These are phyloP conservation scores for Mycena vulgaris DNA, from an alignment of 768 basidiomycete species.

Conservation along the genomic window DNA sequence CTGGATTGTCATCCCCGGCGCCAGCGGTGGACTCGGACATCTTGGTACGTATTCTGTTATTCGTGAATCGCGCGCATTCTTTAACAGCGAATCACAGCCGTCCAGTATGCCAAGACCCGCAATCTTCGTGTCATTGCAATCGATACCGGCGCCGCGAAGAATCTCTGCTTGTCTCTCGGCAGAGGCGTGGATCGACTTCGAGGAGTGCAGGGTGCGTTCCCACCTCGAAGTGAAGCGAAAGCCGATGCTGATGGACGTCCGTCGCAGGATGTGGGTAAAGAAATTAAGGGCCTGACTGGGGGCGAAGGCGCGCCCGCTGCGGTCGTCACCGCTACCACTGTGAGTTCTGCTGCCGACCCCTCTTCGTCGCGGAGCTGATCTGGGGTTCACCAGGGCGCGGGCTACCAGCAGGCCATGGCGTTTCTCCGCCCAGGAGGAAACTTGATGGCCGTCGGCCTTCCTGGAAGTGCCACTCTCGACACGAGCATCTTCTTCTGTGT, in stretches of 20 bases:
- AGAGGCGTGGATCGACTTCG: slow-evolving; percentile 88
- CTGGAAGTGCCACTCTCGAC: slow-evolving; percentile 69
- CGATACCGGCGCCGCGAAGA: slow-evolving; percentile 83
- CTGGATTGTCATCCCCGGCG: slow-evolving; percentile 83
- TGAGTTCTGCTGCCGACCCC: too few species aligned
- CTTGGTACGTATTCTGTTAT: slow-evolving; percentile 47
- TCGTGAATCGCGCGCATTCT: too few species aligned
- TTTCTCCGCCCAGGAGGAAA: slow-evolving; percentile 82
- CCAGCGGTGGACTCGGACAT: slow-evolving; percentile 88
- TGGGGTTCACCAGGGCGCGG: too few species aligned
- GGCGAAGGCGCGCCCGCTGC: slow-evolving; percentile 83
- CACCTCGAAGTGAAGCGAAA: too few species aligned
- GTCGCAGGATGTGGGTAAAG: slow-evolving; percentile 65
- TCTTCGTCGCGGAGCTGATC: too few species aligned
- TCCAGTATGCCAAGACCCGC: slow-evolving; percentile 85
- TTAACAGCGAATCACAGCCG: slow-evolving; percentile 54
- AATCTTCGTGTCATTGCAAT: slow-evolving; percentile 87
- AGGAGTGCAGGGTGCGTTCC: slow-evolving; percentile 59
- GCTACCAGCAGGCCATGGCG: slow-evolving; percentile 72
- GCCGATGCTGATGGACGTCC: too few species aligned
- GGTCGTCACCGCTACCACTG: slow-evolving; percentile 72
- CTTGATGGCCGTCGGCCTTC: slow-evolving; percentile 86
- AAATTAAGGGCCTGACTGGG: slow-evolving; percentile 74
- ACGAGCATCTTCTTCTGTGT: slow-evolving; percentile 80
- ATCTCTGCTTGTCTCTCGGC: slow-evolving; percentile 72